Evolutionary conservation across 306 rosid species (phyloP).

Genomic region (Malus domestica): DNA sequence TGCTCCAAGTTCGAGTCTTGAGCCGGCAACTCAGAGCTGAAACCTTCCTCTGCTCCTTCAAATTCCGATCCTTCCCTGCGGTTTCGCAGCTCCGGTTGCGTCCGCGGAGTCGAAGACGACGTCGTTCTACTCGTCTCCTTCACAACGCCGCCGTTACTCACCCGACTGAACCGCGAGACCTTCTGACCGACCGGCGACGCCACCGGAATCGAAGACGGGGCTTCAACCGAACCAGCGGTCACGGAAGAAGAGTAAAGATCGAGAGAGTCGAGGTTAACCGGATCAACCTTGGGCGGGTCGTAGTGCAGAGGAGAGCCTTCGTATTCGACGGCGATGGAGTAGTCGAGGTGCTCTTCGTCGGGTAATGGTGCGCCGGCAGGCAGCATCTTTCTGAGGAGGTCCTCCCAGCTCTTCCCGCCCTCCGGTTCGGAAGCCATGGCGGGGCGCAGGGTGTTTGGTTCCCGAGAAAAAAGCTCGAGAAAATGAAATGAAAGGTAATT

Average conservation of each 20-base stretch:
- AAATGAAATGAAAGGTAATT: not conserved
- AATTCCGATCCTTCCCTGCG: conserved; percentile 26
- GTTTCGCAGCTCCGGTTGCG: conserved; percentile 35
- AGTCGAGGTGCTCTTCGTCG: conserved; percentile 77
- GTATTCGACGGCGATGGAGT: conserved; percentile 74
- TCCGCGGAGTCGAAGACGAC: conserved; percentile 41
- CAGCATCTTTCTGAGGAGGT: conserved; percentile 58
- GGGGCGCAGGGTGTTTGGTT: conserved; percentile 18
- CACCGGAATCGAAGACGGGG: conserved; percentile 41
- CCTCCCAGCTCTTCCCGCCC: conserved; percentile 51
- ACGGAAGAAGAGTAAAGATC: conserved; percentile 23
- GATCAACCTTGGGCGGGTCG: conserved; percentile 70
- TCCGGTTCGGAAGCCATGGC: conserved; percentile 52
- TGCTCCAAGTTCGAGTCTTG: conserved; percentile 12
- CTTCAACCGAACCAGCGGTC: conserved; percentile 33
- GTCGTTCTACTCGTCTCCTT: conserved; percentile 34
- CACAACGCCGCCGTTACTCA: conserved; percentile 36
- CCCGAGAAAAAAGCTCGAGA: conserved; percentile 24
- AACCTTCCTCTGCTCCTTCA: conserved; percentile 21
- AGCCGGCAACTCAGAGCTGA: conserved; percentile 26
- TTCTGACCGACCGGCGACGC: conserved; percentile 45
- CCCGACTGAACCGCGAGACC: conserved; percentile 33
- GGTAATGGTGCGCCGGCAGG: conserved; percentile 79
- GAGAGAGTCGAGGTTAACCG: conserved; percentile 34
- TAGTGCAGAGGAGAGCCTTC: conserved; percentile 63